These are phyloP conservation scores for Nicotiana noctiflora DNA, from an alignment of 257 asterid species.

Conservation along the genomic window DNA sequence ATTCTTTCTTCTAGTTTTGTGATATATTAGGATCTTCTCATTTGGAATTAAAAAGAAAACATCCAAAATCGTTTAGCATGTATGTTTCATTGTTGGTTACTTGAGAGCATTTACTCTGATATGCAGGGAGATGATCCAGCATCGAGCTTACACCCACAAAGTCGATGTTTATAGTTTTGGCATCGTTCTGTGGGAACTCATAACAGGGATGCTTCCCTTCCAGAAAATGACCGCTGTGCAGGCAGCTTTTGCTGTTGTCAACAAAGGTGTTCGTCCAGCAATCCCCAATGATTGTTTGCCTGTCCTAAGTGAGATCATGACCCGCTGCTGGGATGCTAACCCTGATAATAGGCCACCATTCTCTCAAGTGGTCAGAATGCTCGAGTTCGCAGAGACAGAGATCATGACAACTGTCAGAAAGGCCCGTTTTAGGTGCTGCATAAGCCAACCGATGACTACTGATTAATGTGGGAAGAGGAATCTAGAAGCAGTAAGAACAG, in stretches of 20 bases:
- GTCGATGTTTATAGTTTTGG: conserved; percentile 97
- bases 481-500: conserved; percentile 21
- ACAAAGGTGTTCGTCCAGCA: conserved; percentile 84
- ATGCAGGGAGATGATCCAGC: conserved; percentile 97
- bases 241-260: conserved; percentile 96
- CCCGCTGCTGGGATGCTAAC: conserved; percentile 84
- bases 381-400: conserved; percentile 85
- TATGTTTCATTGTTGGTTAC: background rate
- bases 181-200: conserved; percentile 91
- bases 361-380: conserved; percentile 78
- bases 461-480: conserved; percentile 36
- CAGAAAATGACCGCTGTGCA: conserved; percentile 96
- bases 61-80: background rate
- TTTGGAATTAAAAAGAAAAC: background rate
- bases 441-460: conserved; percentile 71
- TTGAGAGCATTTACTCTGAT: conserved; percentile 14
- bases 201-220: conserved; percentile 95
- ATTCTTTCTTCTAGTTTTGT: background rate
- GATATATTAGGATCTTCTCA: background rate
- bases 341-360: conserved; percentile 88
- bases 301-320: conserved; percentile 75
- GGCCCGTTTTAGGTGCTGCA: conserved; percentile 99
- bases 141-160: conserved; percentile 86
- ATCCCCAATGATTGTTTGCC: conserved; percentile 76
- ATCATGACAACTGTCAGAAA: conserved; percentile 77